Base-by-base conservation (phyloP, 345 rosid species). In the Balakata baccata region DNA sequence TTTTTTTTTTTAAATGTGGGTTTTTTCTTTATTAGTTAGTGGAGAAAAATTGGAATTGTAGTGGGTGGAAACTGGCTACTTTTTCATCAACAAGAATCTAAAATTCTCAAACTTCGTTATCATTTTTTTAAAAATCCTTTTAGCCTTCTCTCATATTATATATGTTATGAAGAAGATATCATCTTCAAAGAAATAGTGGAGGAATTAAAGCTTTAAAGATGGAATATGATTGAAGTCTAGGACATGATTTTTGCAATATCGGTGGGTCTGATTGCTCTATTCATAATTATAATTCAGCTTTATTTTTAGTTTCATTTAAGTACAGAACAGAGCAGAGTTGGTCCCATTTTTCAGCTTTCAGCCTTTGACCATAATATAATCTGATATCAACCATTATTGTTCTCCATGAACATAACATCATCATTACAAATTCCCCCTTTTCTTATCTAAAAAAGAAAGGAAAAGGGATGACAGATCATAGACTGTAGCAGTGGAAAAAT, bases 261-360 rank as follows among this genome's bases (percentile, higher is more conserved):
- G 2, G 34, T 84, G 81, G 83, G 66, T 49, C n/a, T 50, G 81
- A 77, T 81, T 61, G 57, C 64, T 23, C 43, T 20, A 53, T 58
- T 78, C 82, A 81, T 80, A 76, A 87, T 84, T 79, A 78, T 78
- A 23, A 74, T 69, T 81, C 82, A 79, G 79, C 88, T 84, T 87
- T 85, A 63, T n/a, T 63, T 54, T 18, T 58, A 74, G 66, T 66
- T 78, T 69, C 66, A 76, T 72, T 70, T 12, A 81, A 84, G 90
- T 85, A 86, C 83, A 78, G 4, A 78, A 72, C 78, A 66, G 62
- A 73, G 38, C 77, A 59, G 51, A 74, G 73, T 23, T 54, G 56
- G 64, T 49, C 64, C 45, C 64, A 41, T 57, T 59, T 78, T 54
- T 69, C 5, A 18, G 78, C 80, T 79, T 81, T 86, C 68, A 64